Evolutionary conservation across 768 basidiomycete genomes (phyloP).

Genomic region (Clitopilus passeckerianus): DNA sequence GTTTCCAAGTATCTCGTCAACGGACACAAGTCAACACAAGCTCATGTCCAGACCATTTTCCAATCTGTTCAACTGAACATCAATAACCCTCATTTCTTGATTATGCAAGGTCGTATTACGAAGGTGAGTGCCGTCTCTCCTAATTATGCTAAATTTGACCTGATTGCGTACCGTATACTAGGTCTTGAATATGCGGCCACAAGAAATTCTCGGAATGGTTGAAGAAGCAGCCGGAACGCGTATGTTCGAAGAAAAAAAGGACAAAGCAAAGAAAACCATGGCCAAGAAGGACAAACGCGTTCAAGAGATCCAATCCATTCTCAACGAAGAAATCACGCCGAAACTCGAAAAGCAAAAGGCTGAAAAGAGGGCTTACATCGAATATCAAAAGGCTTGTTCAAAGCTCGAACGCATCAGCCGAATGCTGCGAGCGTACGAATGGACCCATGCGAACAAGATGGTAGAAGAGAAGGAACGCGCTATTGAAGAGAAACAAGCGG

Average conservation of each 20-base stretch:
- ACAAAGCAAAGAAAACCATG: slow-evolving; percentile 95
- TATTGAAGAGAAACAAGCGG: slow-evolving; percentile 43
- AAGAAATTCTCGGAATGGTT: slow-evolving; percentile 97
- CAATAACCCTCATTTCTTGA: slow-evolving; percentile 99
- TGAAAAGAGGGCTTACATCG: slow-evolving; percentile 85
- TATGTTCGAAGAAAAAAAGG: slow-evolving; percentile 99
- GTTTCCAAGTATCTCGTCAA: slow-evolving; percentile 93
- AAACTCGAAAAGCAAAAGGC: slow-evolving; percentile 87
- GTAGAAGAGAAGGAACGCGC: slow-evolving; percentile 52
- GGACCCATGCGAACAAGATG: slow-evolving; percentile 57
- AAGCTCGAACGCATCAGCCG: slow-evolving; percentile 87
- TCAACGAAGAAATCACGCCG: slow-evolving; percentile 89
- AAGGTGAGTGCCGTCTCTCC: slow-evolving; percentile 49
- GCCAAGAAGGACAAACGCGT: slow-evolving; percentile 95
- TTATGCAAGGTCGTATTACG: slow-evolving; percentile 99
- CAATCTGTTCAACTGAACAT: slow-evolving; percentile 98
- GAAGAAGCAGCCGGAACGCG: slow-evolving; percentile 98
- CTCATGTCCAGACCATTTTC: slow-evolving; percentile 83
- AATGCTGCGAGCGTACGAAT: slow-evolving; percentile 84
- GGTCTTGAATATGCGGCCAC: slow-evolving; percentile 97
- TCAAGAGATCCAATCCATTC: slow-evolving; percentile 75
- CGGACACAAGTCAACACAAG: slow-evolving; percentile 89
- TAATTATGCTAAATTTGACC: background rate
- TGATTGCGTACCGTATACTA: slow-evolving; percentile 15
- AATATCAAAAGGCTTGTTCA: slow-evolving; percentile 82